Evolutionary conservation across 306 rosid genomes (phyloP), one percentile per base, ranked within the genome.

Genomic region (Lupinus albus): DNA sequence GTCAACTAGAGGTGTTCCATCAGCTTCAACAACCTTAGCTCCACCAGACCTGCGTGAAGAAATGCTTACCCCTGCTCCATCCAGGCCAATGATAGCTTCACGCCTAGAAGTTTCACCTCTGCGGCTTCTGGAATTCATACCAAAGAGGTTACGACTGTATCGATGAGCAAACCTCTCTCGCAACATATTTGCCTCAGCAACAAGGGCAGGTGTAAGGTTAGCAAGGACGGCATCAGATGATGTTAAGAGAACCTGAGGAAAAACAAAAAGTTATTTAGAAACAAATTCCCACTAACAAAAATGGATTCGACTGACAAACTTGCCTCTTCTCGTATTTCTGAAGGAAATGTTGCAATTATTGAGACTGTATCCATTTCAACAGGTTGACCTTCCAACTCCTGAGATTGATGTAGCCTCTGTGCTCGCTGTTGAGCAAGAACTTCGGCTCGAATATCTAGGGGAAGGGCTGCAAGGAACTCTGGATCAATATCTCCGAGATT

Each of bases 331-430:
- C 98, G 87, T 75, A 92, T 82, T 14, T 92, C 98, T 28, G 98
- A 87, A 68, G 98, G 98, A 68, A 90, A 93, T 18, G 98, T 93
- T 36, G 98, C 98, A 81, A 93, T 93, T 78, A 93, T 93, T 46
- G 97, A 93, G 67, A 93, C 98, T 11, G 97, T 88, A 62, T 93
- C 98, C 97, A 93, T 90, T 81, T 90, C 97, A 66, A 93, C 98
- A 0, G 98, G 98, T 76, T 89, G 98, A 35, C 98, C 98, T 80
- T 93, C 98, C 86, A 93, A 82, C 72, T 89, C 98, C 80, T 88
- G 98, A 64, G 98, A 86, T 62, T 86, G 97, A 82, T 88, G 96
- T 48, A 84, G 68, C 84, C 97, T 89, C 64, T 93, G 97, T 30
- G 97, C 96, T 85, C 90, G 97, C 72, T 93, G 98, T 73, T 93